Base-by-base conservation (phyloP, 1,139 yeast genomes). In the Citeromyces siamensis region DNA sequence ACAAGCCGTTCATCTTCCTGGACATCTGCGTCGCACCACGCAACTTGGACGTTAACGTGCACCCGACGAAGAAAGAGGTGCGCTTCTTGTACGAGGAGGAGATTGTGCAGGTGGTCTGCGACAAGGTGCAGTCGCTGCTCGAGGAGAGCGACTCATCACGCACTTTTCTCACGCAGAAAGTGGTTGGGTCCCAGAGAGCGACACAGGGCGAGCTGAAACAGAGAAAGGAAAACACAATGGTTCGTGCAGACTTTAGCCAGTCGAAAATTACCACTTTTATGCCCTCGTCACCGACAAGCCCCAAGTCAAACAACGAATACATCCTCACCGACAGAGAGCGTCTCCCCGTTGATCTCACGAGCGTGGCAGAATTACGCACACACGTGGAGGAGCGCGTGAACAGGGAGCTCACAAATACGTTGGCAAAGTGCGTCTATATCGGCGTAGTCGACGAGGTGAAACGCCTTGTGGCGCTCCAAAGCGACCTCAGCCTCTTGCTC, bases 41-140 rank as follows among this genome's bases (percentile, higher is more conserved):
- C 23, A 77, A 79, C 41, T 64, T 90, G 10, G 99, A 90, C 53
- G 98, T 90, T 8, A 90, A 90, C 53, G 77, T 93, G 7, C 98
- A 93, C 51, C 99, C 99, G 0, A 90, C 98, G 0, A 90, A 90
- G 49, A 66, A 93, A 38, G 97, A 90, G 49, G 97, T 93, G 1
- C 58, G 94, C 36, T 86, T 93, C 52, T 59, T 90, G 27, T 58
- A 76, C 51, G 97, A 93, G 49, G 94, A 82, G 38, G 97, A 86
- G 50, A 83, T 93, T 17, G 68, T 84, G 6, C 86, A 79, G 32
- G 46, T 53, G 18, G 64, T 90, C 1, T 65, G 79, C 21, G 54
- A 56, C 0, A 50, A 57, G 7, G 52, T 88, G 0, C 78, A 75
- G 39, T 59, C 57, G 3, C 51, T 62, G 1, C 59, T 90, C 22